Conservation (phyloP, 2,329 filamentous ascomycete species). For the Pseudohalonectria lignicola region DNA sequence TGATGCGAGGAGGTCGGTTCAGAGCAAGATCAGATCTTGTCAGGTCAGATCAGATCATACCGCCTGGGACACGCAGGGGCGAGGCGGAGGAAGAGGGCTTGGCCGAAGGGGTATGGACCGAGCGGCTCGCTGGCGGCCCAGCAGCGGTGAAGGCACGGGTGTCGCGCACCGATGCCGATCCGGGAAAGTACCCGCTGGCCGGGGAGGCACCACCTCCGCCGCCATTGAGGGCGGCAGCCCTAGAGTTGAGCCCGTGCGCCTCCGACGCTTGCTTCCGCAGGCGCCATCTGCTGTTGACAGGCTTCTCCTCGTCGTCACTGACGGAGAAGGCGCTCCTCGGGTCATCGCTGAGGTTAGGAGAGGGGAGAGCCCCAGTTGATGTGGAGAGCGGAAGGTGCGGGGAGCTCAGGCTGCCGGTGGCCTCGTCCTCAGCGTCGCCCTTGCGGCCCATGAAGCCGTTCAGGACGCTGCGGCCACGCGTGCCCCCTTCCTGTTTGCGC, state of each 20-base stretch:
- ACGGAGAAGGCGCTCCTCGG: slow-evolving; percentile 14
- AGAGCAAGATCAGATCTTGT: no score
- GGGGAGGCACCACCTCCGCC: no score
- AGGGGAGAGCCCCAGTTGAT: slow-evolving; percentile 2
- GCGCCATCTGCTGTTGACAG: slow-evolving; percentile 23
- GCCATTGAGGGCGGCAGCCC: slow-evolving; percentile 7
- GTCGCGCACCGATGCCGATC: slow-evolving; percentile 8
- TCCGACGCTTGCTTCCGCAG: slow-evolving; percentile 33
- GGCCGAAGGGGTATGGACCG: slow-evolving; percentile 17
- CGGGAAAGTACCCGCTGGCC: neutral
- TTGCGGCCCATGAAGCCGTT: slow-evolving; percentile 22
- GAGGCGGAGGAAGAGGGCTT: slow-evolving; percentile 9
- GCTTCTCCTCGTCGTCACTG: slow-evolving; percentile 28
- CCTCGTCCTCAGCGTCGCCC: slow-evolving; percentile 17
- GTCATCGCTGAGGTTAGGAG: slow-evolving; percentile 9
- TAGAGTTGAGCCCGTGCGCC: slow-evolving; percentile 13
- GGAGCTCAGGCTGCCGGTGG: slow-evolving; percentile 15
- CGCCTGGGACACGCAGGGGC: slow-evolving; percentile 18
- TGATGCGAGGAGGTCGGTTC: no score
- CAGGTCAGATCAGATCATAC: slow-evolving; percentile 19
- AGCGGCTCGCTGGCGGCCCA: slow-evolving; percentile 22
- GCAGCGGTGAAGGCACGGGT: slow-evolving; percentile 15
- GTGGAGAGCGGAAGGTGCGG: slow-evolving; percentile 18
- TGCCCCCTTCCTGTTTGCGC: slow-evolving; percentile 24
- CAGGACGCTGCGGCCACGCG: slow-evolving; percentile 27